Percentiles rank a stretch among this genome's conserved stretches.
These are phyloP conservation scores for Rossbeevera mucosa DNA, from an alignment of 768 basidiomycete genomes.

Conservation along the genomic window DNA sequence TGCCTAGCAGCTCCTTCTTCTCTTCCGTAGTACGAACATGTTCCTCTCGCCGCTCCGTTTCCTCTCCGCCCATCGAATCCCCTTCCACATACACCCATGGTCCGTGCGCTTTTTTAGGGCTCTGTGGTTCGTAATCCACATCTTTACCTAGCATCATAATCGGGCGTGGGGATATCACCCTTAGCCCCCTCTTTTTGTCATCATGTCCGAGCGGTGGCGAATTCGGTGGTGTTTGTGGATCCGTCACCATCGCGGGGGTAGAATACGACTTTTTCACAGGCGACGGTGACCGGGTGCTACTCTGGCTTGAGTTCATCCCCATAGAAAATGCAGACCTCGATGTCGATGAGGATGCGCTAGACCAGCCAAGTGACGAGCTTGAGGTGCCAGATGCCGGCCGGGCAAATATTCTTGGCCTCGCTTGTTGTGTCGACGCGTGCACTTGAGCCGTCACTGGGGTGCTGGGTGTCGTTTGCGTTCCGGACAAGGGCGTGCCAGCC, in stretches of 20 bases:
- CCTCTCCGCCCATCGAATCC: slow-evolving; percentile 10
- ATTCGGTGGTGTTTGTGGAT: slow-evolving; percentile 19
- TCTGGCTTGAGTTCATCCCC: slow-evolving; percentile 32
- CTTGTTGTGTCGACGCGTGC: slow-evolving; percentile 11
- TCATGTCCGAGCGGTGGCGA: slow-evolving; percentile 28
- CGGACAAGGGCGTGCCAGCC: slow-evolving; percentile 1
- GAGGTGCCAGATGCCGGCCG: slow-evolving; percentile 18
- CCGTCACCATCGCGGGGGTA: slow-evolving; percentile 12
- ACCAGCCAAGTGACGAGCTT: slow-evolving; percentile 19
- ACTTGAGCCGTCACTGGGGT: slow-evolving; percentile 28
- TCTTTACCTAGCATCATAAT: slow-evolving; percentile 67
- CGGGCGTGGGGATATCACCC: slow-evolving; percentile 34
- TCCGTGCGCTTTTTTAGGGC: slow-evolving; percentile 54
- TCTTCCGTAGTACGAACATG: slow-evolving; percentile 62
- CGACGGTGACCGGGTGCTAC: slow-evolving; percentile 34
- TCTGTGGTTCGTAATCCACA: slow-evolving; percentile 68
- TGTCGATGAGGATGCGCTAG: slow-evolving; percentile 22
- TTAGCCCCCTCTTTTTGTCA: slow-evolving; percentile 16
- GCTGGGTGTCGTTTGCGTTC: slow-evolving; percentile 33
- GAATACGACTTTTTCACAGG: slow-evolving; percentile 38
- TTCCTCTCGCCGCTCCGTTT: slow-evolving; percentile 6
- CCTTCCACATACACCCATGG: slow-evolving; percentile 29
- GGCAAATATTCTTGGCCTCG: slow-evolving; percentile 24
- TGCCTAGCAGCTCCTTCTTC: slow-evolving; percentile 76
- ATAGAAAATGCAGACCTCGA: slow-evolving; percentile 40